Evolutionary conservation across 2,329 filamentous ascomycete genomes (phyloP), one percentile per base, ranked within the genome.

Genomic region (Claviceps africana): DNA sequence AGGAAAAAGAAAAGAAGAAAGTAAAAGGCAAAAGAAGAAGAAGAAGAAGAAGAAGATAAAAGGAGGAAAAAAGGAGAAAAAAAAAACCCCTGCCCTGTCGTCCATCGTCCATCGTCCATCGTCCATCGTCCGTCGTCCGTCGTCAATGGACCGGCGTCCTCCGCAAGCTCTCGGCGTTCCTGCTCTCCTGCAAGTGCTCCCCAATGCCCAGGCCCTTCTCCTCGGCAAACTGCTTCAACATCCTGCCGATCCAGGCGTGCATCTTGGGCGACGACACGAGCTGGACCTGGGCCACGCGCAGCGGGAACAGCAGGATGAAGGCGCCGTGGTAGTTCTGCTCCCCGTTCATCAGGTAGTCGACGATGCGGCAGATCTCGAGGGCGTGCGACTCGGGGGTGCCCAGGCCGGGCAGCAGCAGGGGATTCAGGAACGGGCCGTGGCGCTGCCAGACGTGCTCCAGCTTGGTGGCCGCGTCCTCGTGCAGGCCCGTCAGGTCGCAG

Each of bases 281-380:
- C 37, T 51, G 47, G 5, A 31, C 47, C 9, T 45, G 48, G 31
- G 52, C 52, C n/a, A 51, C 43, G 5, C 52, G 52, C 25, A 53
- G 39, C 3, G 52, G 48, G 17, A 53, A 53, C 13, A 53, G 21
- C 5, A 53, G 45, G 11, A 53, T 53, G n/a, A 47, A 53, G 6
- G 52, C 52, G 4, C 52, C 52, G 43, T 50, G 48, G n/a, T 51
- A 50, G 22, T 51, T 51, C 43, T 53, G 47, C 48, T 53, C 48
- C 21, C 52, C 52, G 8, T 47, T 47, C 39, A 53, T 50, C 9
- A 53, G 47, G 33, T 53, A 53, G 28, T 53, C 48, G 35, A 53
- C 52, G 19, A 53, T 53, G 21, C 52, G 52, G 25, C 52, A 53
- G 17, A 53, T 53, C 42, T 53, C 52, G 48, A 53, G 30, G 11